phyloP scores from a whole-genome alignment of 169 alveolate genomes.

The Cryptosporidium ryanae region DNA sequence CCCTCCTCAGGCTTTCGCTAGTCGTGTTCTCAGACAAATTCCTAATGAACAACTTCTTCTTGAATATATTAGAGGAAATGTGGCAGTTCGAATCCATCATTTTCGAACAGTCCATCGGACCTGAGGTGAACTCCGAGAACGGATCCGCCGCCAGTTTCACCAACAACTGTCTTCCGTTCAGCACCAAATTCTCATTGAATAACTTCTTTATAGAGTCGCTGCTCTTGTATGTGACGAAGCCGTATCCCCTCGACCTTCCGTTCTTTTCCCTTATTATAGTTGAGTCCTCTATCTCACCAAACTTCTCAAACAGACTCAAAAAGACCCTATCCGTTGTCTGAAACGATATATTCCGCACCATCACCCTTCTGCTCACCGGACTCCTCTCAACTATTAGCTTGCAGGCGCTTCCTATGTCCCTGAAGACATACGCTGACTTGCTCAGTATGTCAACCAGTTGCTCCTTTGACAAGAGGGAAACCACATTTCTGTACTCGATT shows the following conservation, averaged over 20 bases:
- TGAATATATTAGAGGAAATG: slow-evolving; percentile 71
- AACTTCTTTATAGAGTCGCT: slow-evolving; percentile 80
- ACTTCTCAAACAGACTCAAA: slow-evolving; percentile 76
- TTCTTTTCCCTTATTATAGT: slow-evolving; percentile 83
- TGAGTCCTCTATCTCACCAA: slow-evolving; percentile 84
- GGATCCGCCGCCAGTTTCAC: slow-evolving; percentile 82
- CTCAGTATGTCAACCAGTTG: slow-evolving; percentile 82
- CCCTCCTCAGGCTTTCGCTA: slow-evolving; percentile 75
- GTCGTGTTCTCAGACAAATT: slow-evolving; percentile 81
- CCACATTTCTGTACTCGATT: slow-evolving; percentile 51
- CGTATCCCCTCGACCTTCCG: slow-evolving; percentile 86
- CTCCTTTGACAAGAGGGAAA: slow-evolving; percentile 82
- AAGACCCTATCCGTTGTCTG: slow-evolving; percentile 81
- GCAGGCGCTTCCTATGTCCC: slow-evolving; percentile 77
- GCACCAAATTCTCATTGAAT: slow-evolving; percentile 74
- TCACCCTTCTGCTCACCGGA: slow-evolving; percentile 81
- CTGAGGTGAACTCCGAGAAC: slow-evolving; percentile 55
- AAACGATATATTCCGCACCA: slow-evolving; percentile 82
- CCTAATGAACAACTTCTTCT: slow-evolving; percentile 81
- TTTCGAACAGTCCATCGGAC: slow-evolving; percentile 40
- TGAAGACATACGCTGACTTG: slow-evolving; percentile 77
- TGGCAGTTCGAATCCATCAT: slow-evolving; percentile 68
- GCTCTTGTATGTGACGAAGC: slow-evolving; percentile 83
- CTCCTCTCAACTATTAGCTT: slow-evolving; percentile 79
- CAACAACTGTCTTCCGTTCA: slow-evolving; percentile 79